Conservation (phyloP, 495 filamentous ascomycete genomes). For the Sphaerosporella brunnea region DNA sequence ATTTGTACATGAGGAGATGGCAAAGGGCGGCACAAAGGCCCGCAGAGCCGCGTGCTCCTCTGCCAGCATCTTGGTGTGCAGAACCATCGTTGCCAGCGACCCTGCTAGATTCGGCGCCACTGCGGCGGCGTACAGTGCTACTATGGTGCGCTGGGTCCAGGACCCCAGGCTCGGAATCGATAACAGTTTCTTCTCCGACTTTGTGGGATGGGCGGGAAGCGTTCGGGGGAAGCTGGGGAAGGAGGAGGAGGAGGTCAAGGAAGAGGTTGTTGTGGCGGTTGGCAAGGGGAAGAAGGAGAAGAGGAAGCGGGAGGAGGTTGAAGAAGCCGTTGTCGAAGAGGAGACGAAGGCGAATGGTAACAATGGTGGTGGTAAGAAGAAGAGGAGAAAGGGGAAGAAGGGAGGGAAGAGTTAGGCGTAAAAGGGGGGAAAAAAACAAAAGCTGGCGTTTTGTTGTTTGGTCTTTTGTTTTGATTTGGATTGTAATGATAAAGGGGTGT, state of each 20-base stretch:
- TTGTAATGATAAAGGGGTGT: too few species aligned
- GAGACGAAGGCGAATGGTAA: slow-evolving; percentile 6
- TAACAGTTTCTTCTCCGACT: slow-evolving; percentile 47
- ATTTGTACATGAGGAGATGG: slow-evolving; percentile 54
- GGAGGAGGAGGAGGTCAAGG: not conserved
- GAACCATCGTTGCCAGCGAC: slow-evolving; percentile 35
- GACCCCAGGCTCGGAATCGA: slow-evolving; percentile 42
- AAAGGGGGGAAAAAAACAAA: slow-evolving; percentile 9
- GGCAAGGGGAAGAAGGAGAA: not conserved
- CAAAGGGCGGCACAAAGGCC: slow-evolving; percentile 39
- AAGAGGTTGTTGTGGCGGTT: not conserved
- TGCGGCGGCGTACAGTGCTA: slow-evolving; percentile 40
- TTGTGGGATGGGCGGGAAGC: slow-evolving; percentile 41
- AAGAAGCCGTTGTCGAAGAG: slow-evolving; percentile 8
- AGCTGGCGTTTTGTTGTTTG: too few species aligned
- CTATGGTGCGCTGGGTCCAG: slow-evolving; percentile 36
- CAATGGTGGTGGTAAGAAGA: slow-evolving; percentile 4
- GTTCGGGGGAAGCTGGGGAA: slow-evolving; percentile 15
- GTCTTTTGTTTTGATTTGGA: too few species aligned
- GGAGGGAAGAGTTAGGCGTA: not conserved
- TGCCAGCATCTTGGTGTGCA: slow-evolving; percentile 45
- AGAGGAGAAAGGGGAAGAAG: slow-evolving; percentile 3
- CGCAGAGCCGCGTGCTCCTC: slow-evolving; percentile 43
- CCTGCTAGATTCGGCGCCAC: too few species aligned
- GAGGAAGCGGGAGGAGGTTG: slow-evolving; percentile 2